Base-by-base conservation (phyloP, 2,329 filamentous ascomycete genomes). In the Ophiostoma pallidulum region DNA sequence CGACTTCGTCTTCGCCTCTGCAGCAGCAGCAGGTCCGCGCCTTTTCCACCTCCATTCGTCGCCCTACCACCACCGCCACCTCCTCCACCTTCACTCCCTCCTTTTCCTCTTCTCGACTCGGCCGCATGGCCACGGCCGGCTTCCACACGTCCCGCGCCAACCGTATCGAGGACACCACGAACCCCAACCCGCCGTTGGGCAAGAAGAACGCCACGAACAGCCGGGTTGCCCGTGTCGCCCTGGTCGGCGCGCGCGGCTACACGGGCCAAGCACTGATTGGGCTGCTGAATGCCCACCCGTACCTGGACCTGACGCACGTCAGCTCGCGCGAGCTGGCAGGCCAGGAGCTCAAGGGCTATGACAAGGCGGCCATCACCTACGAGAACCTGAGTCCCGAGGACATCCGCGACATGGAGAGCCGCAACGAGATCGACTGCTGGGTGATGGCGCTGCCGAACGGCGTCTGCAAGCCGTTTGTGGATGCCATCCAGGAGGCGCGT, bases 401-500 rank as follows among this genome's bases (percentile, higher is more conserved):
- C 56, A 82, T 95, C 12, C 80, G 81, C 53, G 76, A 81, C 49
- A 87, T 97, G 78, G 86, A 92, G 53, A 82, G 85, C 62, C 80
- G 83, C 28, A 85, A 86, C 44, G 79, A 90, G 59, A 82, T 97
- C 42, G 91, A 97, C 69, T 92, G 86, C 68, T 97, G 90, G 90
- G 86, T 97, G 38, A 92, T 97, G 86, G 92, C 92, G 31, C 79
- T 97, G 26, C 92, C 91, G 38, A 98, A 97, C 61, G 86, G 87
- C 52, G 88, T 95, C 42, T 96, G 88, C 78, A 86, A 89, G 69
- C 90, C 92, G 0, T 98, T 84, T 57, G 84, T 97, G 9, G 87
- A 97, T 54, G 91, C 91, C 8, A 78, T 97, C 45, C 78, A 90
- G 57, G 76, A 84, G 59, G 78, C 75, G 28, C 79, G 79, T 49